phyloP scores from a whole-genome alignment of 2,329 filamentous ascomycete species.

The Trichophyton verrucosum region DNA sequence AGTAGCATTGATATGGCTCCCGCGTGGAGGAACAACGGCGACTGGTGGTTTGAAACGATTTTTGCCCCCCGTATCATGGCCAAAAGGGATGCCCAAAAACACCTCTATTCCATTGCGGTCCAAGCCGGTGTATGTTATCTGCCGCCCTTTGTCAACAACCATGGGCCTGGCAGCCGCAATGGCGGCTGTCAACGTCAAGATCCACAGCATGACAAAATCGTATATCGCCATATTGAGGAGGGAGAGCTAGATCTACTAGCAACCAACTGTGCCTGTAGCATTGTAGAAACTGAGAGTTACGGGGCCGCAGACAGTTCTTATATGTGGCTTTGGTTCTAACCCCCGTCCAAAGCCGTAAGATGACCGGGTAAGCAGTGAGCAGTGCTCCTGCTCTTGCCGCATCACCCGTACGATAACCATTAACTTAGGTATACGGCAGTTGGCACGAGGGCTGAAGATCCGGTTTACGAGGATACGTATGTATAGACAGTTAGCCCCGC shows the following conservation, averaged over 20 bases:
- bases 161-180: not conserved
- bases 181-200: not conserved
- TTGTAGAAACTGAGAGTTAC: not conserved
- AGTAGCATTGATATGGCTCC: slow-evolving; percentile 1
- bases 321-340: not conserved
- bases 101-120: slow-evolving; percentile 6
- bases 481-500: not conserved
- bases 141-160: not conserved
- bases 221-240: not conserved
- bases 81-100: slow-evolving; percentile 1
- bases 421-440: not conserved
- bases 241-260: not conserved
- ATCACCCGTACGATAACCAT: not conserved
- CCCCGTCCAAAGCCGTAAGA: not conserved
- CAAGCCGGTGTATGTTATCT: slow-evolving; percentile 4
- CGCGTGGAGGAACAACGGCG: not conserved
- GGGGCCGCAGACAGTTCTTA: not conserved
- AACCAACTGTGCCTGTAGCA: not conserved
- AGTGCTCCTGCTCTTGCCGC: not conserved
- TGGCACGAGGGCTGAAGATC: not conserved
- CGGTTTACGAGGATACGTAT: not conserved
- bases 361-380: not conserved
- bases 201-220: not conserved
- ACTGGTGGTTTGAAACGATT: slow-evolving; percentile 6
- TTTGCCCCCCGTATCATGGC: slow-evolving; percentile 6